Base-by-base conservation (phyloP, 371 early-diverging fungal genomes). In the Haplosporangium sp. region DNA sequence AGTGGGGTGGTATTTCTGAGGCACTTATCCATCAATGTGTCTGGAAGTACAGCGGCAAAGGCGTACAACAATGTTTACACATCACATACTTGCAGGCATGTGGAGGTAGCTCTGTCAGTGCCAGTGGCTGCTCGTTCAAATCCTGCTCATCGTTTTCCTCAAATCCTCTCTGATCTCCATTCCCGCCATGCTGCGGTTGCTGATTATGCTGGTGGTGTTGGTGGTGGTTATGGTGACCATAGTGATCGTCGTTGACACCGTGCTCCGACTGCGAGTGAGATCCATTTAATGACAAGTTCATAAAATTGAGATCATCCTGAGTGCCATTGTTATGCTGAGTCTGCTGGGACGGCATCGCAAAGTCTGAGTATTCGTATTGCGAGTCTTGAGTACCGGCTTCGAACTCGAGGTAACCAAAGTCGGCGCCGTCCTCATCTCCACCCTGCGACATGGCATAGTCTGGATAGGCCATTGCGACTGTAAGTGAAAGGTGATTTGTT, bases 61-160 rank as follows among this genome's bases (percentile, higher is more conserved):
- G 16, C 16, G 8, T 11, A 66, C 52, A 56, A 29, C 12, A 57
- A 48, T 7, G 40, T 43, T 20, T 38, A 23, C 14, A 51, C 11
- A 29, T 29, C 29, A 80, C 82, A 38, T 87, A 94, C 84, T 87
- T 90, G 86, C 98, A 98, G 11, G 97, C 95, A 79, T 97, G 95
- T 21, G 85, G 87, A 0, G 96, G 95, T 20, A 93, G 85, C 41
- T 91, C 90, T 58, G 87, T 89, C 36, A 89, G 84, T 7, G 83
- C 72, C 52, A 85, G 67, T 6, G 79, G 63, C 5, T 80, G 67
- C 64, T 87, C 86, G 29, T 82, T 83, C 54, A 82, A 73, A 46
- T 80, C 84, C 18, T 86, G 87, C 54, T 80, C 80, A 80, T 79
- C 80, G 5, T 36, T 56, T 56, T 71, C 72, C 29, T 79, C 80